Evolutionary conservation across 1,139 yeast genomes (phyloP).

Genomic region (Debaryomyces fabryi): DNA sequence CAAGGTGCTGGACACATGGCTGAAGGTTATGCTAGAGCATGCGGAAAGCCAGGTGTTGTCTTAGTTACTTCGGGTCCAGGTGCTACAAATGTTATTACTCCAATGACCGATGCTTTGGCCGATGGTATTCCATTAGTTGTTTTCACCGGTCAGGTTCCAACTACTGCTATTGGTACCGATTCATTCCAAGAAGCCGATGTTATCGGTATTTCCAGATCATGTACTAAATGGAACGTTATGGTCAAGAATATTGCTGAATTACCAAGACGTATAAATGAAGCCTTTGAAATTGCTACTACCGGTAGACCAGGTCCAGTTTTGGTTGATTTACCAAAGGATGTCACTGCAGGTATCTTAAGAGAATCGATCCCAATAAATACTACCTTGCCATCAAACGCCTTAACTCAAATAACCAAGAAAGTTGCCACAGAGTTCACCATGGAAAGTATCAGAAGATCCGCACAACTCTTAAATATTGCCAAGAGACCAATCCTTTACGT

Average conservation of each 20-base stretch:
- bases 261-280: slow-evolving; percentile 95
- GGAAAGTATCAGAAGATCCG: slow-evolving; percentile 76
- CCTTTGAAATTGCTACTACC: slow-evolving; percentile 92
- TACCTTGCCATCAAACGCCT: slow-evolving; percentile 81
- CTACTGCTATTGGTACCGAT: slow-evolving; percentile 94
- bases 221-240: slow-evolving; percentile 99
- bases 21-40: slow-evolving; percentile 95
- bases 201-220: slow-evolving; percentile 92
- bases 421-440: slow-evolving; percentile 77
- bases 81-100: slow-evolving; percentile 96
- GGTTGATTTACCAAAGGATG: slow-evolving; percentile 97
- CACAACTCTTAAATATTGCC: slow-evolving; percentile 75
- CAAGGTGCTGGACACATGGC: slow-evolving; percentile 99
- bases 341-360: slow-evolving; percentile 86
- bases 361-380: slow-evolving; percentile 85
- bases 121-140: slow-evolving; percentile 98
- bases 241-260: slow-evolving; percentile 91
- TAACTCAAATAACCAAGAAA: slow-evolving; percentile 68
- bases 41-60: slow-evolving; percentile 98
- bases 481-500: slow-evolving; percentile 87
- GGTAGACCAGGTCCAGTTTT: slow-evolving; percentile 99
- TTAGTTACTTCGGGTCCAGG: slow-evolving; percentile 98
- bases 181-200: slow-evolving; percentile 99
- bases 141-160: slow-evolving; percentile 97
- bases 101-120: slow-evolving; percentile 95